Evolutionary conservation across 768 basidiomycete genomes (phyloP).

Genomic region (Pholiota molesta): DNA sequence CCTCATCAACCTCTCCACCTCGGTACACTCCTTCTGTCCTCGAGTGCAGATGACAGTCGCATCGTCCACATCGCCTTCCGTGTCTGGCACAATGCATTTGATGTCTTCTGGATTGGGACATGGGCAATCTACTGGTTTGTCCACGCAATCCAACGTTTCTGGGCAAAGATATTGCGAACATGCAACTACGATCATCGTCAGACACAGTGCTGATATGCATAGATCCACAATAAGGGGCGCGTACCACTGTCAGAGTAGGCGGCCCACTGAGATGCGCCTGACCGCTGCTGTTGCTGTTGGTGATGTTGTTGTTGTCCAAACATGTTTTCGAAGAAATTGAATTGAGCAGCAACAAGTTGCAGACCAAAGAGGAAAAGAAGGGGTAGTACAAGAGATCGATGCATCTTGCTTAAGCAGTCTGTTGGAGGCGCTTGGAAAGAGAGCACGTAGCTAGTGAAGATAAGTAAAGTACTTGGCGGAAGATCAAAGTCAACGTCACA

Average conservation of each 20-base stretch:
- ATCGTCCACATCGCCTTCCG: constrained; percentile 44
- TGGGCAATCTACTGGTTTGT: constrained; percentile 66
- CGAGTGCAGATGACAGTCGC: constrained; percentile 74
- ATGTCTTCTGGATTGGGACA: constrained; percentile 78
- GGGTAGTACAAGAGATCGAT: constrained; percentile 1
- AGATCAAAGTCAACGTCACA: neutral
- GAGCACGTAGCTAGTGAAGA: neutral
- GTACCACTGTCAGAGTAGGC: constrained; percentile 67
- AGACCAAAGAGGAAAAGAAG: constrained; percentile 36
- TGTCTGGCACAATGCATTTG: constrained; percentile 75
- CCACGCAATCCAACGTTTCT: constrained; percentile 70
- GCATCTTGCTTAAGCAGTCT: constrained; percentile 1
- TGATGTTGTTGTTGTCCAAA: constrained; percentile 65
- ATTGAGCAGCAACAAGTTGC: constrained; percentile 59
- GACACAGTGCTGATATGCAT: neutral
- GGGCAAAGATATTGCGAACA: constrained; percentile 82
- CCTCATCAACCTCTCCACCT: constrained; percentile 58
- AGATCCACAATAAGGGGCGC: constrained; percentile 20
- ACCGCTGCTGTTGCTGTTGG: constrained; percentile 59
- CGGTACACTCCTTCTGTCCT: constrained; percentile 63
- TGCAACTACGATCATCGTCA: constrained; percentile 45
- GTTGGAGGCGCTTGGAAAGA: neutral
- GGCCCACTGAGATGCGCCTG: constrained; percentile 64
- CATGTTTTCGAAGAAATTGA: constrained; percentile 80
- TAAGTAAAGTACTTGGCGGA: neutral